Percentiles rank a stretch among this genome's conserved stretches.
phyloP scores from a whole-genome alignment of 352 stramenopile species.

The Hyaloperonospora brassicae region DNA sequence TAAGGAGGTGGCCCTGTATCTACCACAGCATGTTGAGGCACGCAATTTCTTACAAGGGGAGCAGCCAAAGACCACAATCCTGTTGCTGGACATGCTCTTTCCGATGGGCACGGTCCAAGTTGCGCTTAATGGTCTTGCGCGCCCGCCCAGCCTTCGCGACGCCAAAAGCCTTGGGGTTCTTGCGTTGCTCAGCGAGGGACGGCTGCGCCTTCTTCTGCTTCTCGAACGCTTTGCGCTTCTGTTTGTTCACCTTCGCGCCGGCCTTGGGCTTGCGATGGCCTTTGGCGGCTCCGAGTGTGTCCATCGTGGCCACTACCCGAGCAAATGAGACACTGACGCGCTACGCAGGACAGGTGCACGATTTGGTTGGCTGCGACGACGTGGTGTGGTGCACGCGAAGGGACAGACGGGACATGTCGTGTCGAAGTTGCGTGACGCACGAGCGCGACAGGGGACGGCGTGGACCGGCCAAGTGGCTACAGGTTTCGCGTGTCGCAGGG shows the following conservation, averaged over 20 bases:
- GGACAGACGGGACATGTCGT: no score
- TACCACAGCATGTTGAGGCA: no score
- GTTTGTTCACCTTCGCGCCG: conserved; percentile 91
- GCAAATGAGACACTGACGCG: conserved; percentile 10
- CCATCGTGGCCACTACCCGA: conserved; percentile 18
- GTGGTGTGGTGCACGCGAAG: conserved; percentile 1
- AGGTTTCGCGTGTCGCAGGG: no score
- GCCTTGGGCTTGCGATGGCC: conserved; percentile 78
- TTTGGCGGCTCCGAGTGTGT: conserved; percentile 39
- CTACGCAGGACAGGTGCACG: neutral
- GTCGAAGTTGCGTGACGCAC: no score
- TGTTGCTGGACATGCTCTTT: conserved; percentile 95
- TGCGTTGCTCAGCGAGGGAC: conserved; percentile 85
- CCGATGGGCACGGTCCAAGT: conserved; percentile 94
- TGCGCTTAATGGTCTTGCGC: conserved; percentile 95
- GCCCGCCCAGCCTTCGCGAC: conserved; percentile 94
- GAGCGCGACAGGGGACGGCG: no score
- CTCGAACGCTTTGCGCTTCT: conserved; percentile 89
- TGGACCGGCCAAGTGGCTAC: no score
- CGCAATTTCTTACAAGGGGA: conserved; percentile 33
- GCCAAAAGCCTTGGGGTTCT: conserved; percentile 95
- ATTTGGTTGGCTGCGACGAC: conserved; percentile 18
- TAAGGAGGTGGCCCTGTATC: no score
- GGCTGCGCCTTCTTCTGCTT: conserved; percentile 79
- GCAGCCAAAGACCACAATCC: conserved; percentile 75